These are phyloP conservation scores for Suhomyces guaymorum DNA, from an alignment of 1,139 yeast species.

Conservation along the genomic window DNA sequence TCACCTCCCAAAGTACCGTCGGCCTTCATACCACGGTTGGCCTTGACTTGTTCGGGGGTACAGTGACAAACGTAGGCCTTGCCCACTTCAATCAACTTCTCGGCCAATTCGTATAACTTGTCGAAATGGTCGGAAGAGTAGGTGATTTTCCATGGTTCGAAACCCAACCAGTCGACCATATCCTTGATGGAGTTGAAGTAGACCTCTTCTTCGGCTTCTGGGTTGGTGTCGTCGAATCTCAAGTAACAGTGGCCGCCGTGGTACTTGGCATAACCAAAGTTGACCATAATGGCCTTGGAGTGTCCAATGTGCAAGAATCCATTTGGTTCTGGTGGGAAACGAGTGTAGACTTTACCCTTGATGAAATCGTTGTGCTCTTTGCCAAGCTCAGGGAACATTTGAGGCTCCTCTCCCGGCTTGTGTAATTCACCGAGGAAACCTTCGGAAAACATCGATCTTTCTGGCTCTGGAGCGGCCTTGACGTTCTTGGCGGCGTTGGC, in stretches of 20 bases:
- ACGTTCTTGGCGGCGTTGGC: constrained; percentile 26
- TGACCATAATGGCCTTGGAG: constrained; percentile 95
- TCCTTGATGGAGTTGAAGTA: constrained; percentile 82
- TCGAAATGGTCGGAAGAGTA: constrained; percentile 96
- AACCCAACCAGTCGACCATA: constrained; percentile 92
- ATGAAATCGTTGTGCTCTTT: constrained; percentile 75
- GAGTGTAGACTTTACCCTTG: constrained; percentile 79
- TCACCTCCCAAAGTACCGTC: constrained; percentile 95
- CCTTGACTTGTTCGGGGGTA: constrained; percentile 87
- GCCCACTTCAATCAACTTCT: constrained; percentile 64
- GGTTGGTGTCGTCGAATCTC: constrained; percentile 96
- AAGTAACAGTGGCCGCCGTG: constrained; percentile 85
- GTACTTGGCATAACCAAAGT: constrained; percentile 89
- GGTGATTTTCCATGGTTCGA: constrained; percentile 88
- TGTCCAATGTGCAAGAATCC: constrained; percentile 98
- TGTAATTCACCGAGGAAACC: constrained; percentile 96
- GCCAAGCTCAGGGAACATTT: constrained; percentile 82
- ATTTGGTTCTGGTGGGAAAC: constrained; percentile 99
- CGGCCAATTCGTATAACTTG: constrained; percentile 82
- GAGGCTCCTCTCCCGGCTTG: constrained; percentile 93
- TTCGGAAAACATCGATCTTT: constrained; percentile 87
- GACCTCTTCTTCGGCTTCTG: constrained; percentile 95
- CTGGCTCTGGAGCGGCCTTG: constrained; percentile 25
- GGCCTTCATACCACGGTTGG: constrained; percentile 83
- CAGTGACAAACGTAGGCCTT: constrained; percentile 93